Evolutionary conservation across 2,329 filamentous ascomycete genomes (phyloP), one percentile per base, ranked within the genome.

Genomic region (Cadophora sp.): DNA sequence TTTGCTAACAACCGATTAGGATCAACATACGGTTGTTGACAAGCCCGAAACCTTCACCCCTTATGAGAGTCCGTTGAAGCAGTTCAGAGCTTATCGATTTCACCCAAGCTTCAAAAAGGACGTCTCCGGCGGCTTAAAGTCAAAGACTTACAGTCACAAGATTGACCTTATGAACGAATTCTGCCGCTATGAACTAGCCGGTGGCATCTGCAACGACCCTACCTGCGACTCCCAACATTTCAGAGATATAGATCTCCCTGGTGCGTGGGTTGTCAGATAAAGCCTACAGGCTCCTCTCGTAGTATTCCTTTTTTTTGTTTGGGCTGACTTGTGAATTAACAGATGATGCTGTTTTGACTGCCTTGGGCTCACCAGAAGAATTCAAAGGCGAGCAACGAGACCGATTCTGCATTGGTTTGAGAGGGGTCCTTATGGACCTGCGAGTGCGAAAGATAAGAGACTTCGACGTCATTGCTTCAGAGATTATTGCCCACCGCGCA

Each of bases 81-180:
- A 87, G 73, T 97, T 98, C 79, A 93, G 89, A 78, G 91, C 92
- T 45, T 99, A 92, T 80, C 93, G 95, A 73, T 97, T 95, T 77
- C 94, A 98, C 77, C 92, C 93, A 39, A 83, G 87, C 61, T 98
- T 89, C 80, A 82, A 84, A 71, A 79, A 90, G 59, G 82, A 87
- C 65, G 89, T 97, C 66, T 78, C 87, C 65, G 91, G 90, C 69
- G 95, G 95, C 51, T 90, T 94, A 76, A 90, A 91, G 76, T 98
- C 96, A 71, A 84, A 96, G 82, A 98, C 94, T 51, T 98, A 95
- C 81, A 97, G 93, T 81, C 92, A 97, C 80, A 90, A 89, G 73
- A 97, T 99, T 79, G 89, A 97, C 77, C 84, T 89, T 27, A 84
- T 87, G 68, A 89, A 86, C 73, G 86, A 87, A 69, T 76, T 98